phyloP scores from a whole-genome alignment of 805 yeast genomes.

The Blastobotrys peoriensis region DNA sequence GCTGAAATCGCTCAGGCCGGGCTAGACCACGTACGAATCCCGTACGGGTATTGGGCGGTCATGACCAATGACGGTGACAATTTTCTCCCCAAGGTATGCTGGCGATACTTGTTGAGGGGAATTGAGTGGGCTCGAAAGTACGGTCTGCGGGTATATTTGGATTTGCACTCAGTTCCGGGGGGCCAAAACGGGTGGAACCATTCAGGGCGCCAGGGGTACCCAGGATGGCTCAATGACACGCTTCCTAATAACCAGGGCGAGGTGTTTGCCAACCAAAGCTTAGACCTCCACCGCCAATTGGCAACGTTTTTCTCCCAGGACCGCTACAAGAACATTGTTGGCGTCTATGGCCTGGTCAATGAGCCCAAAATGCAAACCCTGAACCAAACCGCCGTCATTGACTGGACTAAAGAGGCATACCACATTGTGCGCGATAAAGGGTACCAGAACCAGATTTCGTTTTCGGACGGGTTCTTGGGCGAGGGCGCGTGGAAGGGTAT shows the following conservation, averaged over 20 bases:
- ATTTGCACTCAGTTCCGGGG: slow-evolving; percentile 77
- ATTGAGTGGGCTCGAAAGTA: slow-evolving; percentile 59
- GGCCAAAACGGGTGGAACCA: slow-evolving; percentile 85
- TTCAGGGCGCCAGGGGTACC: slow-evolving; percentile 55
- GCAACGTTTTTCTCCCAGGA: slow-evolving; percentile 56
- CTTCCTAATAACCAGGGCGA: no score
- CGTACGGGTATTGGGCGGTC: slow-evolving; percentile 81
- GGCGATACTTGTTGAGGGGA: slow-evolving; percentile 54
- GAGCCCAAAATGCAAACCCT: slow-evolving; percentile 55
- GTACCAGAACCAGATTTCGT: slow-evolving; percentile 46
- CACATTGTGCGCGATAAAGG: slow-evolving; percentile 46
- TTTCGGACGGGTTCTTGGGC: slow-evolving; percentile 73
- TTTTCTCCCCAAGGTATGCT: slow-evolving; percentile 56
- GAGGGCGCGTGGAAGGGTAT: slow-evolving; percentile 56
- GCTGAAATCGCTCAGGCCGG: slow-evolving; percentile 51
- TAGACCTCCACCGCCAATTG: slow-evolving; percentile 47
- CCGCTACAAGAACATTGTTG: slow-evolving; percentile 59
- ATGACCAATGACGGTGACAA: slow-evolving; percentile 36
- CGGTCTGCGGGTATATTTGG: slow-evolving; percentile 64
- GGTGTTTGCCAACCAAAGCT: slow-evolving; percentile 38
- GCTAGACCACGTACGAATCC: slow-evolving; percentile 68
- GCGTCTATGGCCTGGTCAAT: slow-evolving; percentile 74
- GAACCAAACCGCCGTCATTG: slow-evolving; percentile 53
- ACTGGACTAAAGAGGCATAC: slow-evolving; percentile 52
- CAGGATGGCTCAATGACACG: slow-evolving; percentile 38